Evolutionary conservation across 2,329 filamentous ascomycete genomes (phyloP), one percentile per base, ranked within the genome.

Genomic region (Neonectria neomacrospora): DNA sequence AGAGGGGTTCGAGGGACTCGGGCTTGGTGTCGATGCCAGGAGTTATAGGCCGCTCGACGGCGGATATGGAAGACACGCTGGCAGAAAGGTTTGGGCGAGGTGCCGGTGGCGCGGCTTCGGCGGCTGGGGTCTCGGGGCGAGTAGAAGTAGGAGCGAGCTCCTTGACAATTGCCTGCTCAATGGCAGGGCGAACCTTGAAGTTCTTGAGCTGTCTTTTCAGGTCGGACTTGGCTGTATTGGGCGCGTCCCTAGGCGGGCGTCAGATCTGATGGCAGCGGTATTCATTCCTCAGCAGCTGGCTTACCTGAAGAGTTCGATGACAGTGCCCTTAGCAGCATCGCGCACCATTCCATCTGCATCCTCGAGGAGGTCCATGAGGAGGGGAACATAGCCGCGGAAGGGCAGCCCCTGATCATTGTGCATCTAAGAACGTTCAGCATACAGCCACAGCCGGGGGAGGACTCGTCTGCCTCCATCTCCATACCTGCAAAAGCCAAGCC

Each of bases 281-380:
- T 34, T n/a, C n/a, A 14, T 41, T 14, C 5, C 23, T 14, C n/a
- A 26, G 37, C 7, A 18, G 23, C 9, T 22, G 32, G 72, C 83
- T 63, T 80, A 93, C 91, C 85, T 87, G 80, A 97, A 97, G 32
- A 98, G 85, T 67, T 96, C 92, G 63, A 97, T 91, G 52, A 97
- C 90, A 1, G 92, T 91, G 58, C 83, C 83, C 80, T 96, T 97
- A 65, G 94, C 93, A 39, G 88, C 86, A 73, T 97, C 94, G 76
- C 95, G 89, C 67, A 97, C 94, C 78, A 89, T 90, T 53, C 91
- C 91, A 76, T 97, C 95, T 10, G 94, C 91, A 77, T 97, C 94
- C 79, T 97, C 95, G 44, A 97, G 85, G 69, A 96, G 86, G 58
- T 93, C 90, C 81, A 97, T 95, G 42, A 97, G 84, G 11, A 86